phyloP scores from a whole-genome alignment of 306 rosid species.

The Cucurbita moschata region DNA sequence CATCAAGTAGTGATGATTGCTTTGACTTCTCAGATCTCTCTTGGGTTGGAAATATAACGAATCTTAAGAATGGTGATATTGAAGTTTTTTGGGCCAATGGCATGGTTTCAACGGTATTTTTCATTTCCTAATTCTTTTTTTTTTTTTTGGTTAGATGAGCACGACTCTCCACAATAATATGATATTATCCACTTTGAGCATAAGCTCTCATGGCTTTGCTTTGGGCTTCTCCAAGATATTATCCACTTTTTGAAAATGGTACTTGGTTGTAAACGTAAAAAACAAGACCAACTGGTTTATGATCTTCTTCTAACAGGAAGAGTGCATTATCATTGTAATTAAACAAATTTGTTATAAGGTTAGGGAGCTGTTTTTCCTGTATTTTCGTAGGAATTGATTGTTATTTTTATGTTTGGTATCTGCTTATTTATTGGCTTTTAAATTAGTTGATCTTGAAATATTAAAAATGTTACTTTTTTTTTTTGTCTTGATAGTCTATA shows the following conservation, averaged over 20 bases:
- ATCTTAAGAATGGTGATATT: constrained; percentile 86
- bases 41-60: constrained; percentile 96
- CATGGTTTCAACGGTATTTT: constrained; percentile 87
- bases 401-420: not conserved
- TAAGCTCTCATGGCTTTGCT: too few relatives aligned
- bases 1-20: constrained; percentile 25
- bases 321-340: not conserved
- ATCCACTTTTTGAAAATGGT: not conserved
- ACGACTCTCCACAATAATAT: too few relatives aligned
- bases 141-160: too few relatives aligned
- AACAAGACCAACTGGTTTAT: not conserved
- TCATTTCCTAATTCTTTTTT: constrained; percentile 2
- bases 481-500: not conserved
- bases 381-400: not conserved
- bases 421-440: constrained; percentile 1
- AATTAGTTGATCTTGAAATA: not conserved
- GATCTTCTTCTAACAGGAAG: not conserved
- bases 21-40: constrained; percentile 65
- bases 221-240: too few relatives aligned
- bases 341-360: not conserved
- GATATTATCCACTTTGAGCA: too few relatives aligned
- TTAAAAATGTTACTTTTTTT: not conserved
- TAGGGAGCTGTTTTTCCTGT: not conserved
- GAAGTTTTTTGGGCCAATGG: constrained; percentile 99
- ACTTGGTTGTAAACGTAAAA: not conserved